Percentiles rank a stretch among this genome's conserved stretches.
These are phyloP conservation scores for Mytilinidion resinicola DNA, from an alignment of 495 filamentous ascomycete species.

Conservation along the genomic window DNA sequence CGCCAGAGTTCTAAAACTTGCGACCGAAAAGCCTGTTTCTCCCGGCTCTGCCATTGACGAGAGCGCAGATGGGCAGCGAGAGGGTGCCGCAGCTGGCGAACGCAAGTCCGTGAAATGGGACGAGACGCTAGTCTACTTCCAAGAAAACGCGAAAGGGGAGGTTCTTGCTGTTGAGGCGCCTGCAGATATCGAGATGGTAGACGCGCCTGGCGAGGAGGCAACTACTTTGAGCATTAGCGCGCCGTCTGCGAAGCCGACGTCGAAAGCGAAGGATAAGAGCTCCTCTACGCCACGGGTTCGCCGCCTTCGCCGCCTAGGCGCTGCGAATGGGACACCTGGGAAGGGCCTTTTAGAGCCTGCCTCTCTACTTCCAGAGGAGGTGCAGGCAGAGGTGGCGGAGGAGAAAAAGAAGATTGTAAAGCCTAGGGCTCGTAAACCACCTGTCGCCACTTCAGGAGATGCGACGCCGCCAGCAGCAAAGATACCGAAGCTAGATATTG, in stretches of 20 bases:
- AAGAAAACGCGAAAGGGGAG: background rate
- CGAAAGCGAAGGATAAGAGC: constrained; percentile 16
- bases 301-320: constrained; percentile 17
- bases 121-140: constrained; percentile 21
- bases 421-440: background rate
- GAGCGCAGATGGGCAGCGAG: background rate
- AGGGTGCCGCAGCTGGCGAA: background rate
- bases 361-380: constrained; percentile 13
- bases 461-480: background rate
- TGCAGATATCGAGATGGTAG: background rate
- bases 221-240: background rate
- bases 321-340: constrained; percentile 26
- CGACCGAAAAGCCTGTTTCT: constrained; percentile 15
- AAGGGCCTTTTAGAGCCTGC: constrained; percentile 25
- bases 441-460: background rate
- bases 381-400: constrained; percentile 12
- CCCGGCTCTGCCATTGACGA: background rate
- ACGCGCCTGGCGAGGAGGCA: background rate
- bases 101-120: constrained; percentile 25
- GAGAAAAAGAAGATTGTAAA: constrained; percentile 8
- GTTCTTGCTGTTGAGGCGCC: constrained; percentile 1
- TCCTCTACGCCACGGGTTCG: constrained; percentile 12
- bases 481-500: background rate
- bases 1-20: constrained; percentile 42
- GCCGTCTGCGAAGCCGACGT: background rate